Evolutionary conservation across 345 rosid species (phyloP).

Genomic region (Aquilaria sinensis): DNA sequence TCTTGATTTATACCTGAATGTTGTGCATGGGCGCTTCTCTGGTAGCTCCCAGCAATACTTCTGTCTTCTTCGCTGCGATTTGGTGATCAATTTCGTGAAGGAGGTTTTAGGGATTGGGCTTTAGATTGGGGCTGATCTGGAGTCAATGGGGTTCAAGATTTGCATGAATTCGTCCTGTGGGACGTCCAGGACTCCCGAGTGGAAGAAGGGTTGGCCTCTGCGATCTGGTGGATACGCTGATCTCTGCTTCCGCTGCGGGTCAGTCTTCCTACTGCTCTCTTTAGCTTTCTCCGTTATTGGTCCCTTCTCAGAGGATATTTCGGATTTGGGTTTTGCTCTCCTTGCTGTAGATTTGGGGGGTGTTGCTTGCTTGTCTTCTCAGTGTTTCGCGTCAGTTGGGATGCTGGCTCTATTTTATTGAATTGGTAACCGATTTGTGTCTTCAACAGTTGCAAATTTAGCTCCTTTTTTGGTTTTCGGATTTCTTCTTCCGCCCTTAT

Average conservation of each 20-base stretch:
- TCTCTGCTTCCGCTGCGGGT: slow-evolving; percentile 93
- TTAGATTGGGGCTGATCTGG: slow-evolving; percentile 16
- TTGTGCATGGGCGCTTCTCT: slow-evolving; percentile 8
- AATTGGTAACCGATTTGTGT: background rate
- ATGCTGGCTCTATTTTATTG: background rate
- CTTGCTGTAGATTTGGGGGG: background rate
- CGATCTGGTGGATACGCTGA: slow-evolving; percentile 73
- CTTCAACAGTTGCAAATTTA: background rate
- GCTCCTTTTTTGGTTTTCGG: no score
- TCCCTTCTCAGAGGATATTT: slow-evolving; percentile 9
- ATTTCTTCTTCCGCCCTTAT: no score
- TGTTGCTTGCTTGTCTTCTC: background rate
- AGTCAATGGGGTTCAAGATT: slow-evolving; percentile 56
- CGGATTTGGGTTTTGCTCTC: slow-evolving; percentile 15
- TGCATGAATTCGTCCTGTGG: slow-evolving; percentile 77
- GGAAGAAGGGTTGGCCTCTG: slow-evolving; percentile 88
- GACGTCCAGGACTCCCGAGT: slow-evolving; percentile 40
- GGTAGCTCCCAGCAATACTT: no score
- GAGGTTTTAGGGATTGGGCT: slow-evolving; percentile 22
- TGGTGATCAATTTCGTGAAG: slow-evolving; percentile 8
- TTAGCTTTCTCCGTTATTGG: slow-evolving; percentile 9
- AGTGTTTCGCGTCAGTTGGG: background rate
- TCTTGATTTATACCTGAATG: background rate
- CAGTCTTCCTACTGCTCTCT: slow-evolving; percentile 13
- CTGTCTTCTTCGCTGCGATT: background rate